Conservation (phyloP, 2,329 filamentous ascomycete genomes). For the Claviceps pazoutovae region DNA sequence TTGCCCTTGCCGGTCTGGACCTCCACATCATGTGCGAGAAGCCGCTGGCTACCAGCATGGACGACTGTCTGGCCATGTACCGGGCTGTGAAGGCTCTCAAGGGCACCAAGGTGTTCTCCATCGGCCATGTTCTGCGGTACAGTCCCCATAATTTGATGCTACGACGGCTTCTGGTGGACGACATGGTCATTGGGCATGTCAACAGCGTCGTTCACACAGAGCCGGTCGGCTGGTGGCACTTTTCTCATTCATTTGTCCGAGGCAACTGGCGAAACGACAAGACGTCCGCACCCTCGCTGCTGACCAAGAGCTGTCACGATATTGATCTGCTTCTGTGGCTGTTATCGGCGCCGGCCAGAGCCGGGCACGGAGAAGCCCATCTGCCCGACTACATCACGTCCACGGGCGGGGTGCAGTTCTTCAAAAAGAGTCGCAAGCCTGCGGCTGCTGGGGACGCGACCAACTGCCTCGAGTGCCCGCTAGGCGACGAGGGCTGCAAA, state of each 20-base stretch:
- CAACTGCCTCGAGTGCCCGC: constrained; percentile 66
- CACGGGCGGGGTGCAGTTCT: constrained; percentile 63
- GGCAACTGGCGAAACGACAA: constrained; percentile 87
- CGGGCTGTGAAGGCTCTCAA: constrained; percentile 31
- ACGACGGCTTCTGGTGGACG: constrained; percentile 60
- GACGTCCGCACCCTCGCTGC: constrained; percentile 61
- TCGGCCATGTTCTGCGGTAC: constrained; percentile 88
- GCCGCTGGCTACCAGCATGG: constrained; percentile 66
- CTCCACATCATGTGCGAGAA: constrained; percentile 94
- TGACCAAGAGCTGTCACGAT: constrained; percentile 95
- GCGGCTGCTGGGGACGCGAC: constrained; percentile 58
- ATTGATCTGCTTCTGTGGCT: constrained; percentile 90
- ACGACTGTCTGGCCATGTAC: constrained; percentile 67
- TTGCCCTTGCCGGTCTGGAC: constrained; percentile 52
- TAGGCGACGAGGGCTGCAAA: constrained; percentile 57
- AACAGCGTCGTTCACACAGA: constrained; percentile 83
- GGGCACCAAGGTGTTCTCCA: constrained; percentile 53
- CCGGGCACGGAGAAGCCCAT: constrained; percentile 42
- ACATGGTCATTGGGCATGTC: constrained; percentile 69
- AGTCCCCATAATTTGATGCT: constrained; percentile 84
- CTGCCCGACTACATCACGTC: constrained; percentile 65
- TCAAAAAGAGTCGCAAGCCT: constrained; percentile 64
- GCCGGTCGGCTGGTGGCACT: constrained; percentile 94
- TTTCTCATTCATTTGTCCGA: constrained; percentile 76
- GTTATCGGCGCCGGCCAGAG: constrained; percentile 53